phyloP scores from a whole-genome alignment of 768 basidiomycete genomes.

The Suillus weaverae region DNA sequence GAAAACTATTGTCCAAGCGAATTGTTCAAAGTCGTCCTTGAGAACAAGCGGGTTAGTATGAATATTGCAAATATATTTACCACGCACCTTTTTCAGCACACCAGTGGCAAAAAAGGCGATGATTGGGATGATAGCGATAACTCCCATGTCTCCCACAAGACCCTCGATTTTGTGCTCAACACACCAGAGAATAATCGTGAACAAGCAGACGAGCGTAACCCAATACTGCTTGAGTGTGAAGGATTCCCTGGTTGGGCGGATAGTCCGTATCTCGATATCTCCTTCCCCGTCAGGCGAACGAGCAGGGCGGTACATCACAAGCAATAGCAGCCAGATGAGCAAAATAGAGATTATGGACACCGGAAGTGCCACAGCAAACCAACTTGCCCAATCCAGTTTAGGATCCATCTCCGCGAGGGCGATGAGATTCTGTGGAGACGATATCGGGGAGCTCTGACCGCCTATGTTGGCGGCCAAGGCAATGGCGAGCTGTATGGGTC shows the following conservation, averaged over 20 bases:
- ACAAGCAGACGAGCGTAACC: constrained; percentile 79
- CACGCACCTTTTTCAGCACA: constrained; percentile 83
- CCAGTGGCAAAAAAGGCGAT: constrained; percentile 94
- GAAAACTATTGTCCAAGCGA: constrained; percentile 93
- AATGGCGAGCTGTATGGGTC: constrained; percentile 72
- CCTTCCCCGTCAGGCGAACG: constrained; percentile 72
- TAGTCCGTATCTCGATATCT: constrained; percentile 79
- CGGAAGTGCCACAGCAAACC: constrained; percentile 94
- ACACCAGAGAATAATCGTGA: constrained; percentile 91
- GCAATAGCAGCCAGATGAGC: constrained; percentile 88
- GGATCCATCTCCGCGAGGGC: constrained; percentile 87
- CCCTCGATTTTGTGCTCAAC: constrained; percentile 75
- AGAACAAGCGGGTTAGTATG: constrained; percentile 5
- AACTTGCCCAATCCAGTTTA: constrained; percentile 81
- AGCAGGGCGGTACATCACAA: constrained; percentile 77
- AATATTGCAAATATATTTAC: background rate
- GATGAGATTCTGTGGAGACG: constrained; percentile 97
- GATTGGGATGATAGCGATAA: constrained; percentile 92
- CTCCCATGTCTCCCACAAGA: constrained; percentile 92
- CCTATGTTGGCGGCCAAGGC: constrained; percentile 98
- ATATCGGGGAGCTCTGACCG: constrained; percentile 95
- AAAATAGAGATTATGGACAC: constrained; percentile 85
- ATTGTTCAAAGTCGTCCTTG: constrained; percentile 93
- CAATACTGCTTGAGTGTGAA: constrained; percentile 89
- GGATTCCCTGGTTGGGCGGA: constrained; percentile 77